Conservation (phyloP, 225 moss, liverwort and hornwort genomes). For the Antitrichia curtipendula region DNA sequence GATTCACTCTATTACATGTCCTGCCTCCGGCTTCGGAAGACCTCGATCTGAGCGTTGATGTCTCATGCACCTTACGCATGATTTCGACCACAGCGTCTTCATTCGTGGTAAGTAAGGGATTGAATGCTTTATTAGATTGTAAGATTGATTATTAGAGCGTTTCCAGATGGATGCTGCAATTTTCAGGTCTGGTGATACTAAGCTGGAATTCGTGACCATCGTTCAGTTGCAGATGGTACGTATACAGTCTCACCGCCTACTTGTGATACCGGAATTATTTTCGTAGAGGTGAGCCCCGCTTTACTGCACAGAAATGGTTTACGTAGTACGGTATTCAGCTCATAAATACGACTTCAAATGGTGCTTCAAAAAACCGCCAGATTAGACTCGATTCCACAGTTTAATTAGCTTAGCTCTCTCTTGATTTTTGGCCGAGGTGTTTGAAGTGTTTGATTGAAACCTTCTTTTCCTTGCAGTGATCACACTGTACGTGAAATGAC, state of each 20-base stretch:
- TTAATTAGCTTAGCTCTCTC: neutral
- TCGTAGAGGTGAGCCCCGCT: neutral
- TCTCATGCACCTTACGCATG: neutral
- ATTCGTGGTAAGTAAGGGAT: neutral
- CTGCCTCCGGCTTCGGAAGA: neutral
- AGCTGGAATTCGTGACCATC: neutral
- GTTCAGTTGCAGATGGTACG: neutral
- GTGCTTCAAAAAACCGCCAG: neutral
- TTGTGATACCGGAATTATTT: neutral
- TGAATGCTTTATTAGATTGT: neutral
- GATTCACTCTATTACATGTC: no score
- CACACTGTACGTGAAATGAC: neutral
- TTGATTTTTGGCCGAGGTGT: neutral
- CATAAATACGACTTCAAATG: neutral
- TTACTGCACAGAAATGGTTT: neutral
- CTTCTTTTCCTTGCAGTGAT: neutral
- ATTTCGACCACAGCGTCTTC: neutral
- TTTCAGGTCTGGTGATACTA: neutral
- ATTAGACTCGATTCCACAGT: neutral
- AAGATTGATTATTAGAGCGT: neutral
- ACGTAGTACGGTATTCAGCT: neutral
- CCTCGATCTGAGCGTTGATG: neutral
- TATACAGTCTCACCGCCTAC: neutral
- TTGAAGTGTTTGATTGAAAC: neutral
- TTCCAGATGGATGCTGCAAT: neutral